Conservation (phyloP, 2,329 filamentous ascomycete species). For the Colletotrichum truncatum region DNA sequence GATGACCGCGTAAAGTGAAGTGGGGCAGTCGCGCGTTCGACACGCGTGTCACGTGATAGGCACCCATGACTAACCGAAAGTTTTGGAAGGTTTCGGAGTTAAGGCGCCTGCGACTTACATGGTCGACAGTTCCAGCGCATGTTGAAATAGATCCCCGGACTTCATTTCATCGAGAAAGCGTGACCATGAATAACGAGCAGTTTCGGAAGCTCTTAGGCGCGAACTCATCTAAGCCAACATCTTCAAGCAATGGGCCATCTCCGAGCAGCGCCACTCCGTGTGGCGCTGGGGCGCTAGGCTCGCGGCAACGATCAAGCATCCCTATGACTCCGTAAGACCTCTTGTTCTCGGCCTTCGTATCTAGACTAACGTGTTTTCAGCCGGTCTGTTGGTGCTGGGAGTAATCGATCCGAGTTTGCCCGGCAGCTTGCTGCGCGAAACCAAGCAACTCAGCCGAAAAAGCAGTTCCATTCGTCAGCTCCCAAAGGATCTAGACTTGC, state of each 20-base stretch:
- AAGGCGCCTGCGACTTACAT: not conserved
- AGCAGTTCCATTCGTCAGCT: conserved; percentile 80
- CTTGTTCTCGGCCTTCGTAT: not conserved
- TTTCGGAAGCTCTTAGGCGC: conserved; percentile 82
- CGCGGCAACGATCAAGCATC: conserved; percentile 80
- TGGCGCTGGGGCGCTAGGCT: conserved; percentile 68
- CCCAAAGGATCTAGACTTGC: conserved; percentile 87
- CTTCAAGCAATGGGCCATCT: conserved; percentile 57
- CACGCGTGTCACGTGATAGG: conserved; percentile 51
- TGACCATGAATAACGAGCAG: conserved; percentile 90
- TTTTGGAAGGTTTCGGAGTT: not conserved
- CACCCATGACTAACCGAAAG: conserved; percentile 12
- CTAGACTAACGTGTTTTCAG: conserved; percentile 50
- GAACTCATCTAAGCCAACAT: conserved; percentile 50
- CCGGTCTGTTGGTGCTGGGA: conserved; percentile 67
- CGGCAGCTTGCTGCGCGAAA: conserved; percentile 83
- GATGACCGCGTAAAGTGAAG: conserved; percentile 48
- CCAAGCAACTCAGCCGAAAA: conserved; percentile 63
- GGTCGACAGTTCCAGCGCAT: not conserved
- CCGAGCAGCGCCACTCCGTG: conserved; percentile 37
- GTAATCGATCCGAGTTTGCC: conserved; percentile 75
- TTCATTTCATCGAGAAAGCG: not conserved
- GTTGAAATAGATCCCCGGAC: not conserved
- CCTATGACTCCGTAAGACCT: conserved; percentile 88
- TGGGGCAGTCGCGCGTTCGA: conserved; percentile 36